Percentiles rank a stretch among this genome's conserved stretches.
phyloP scores from a whole-genome alignment of 805 yeast genomes.

The Starmerella asiatica region DNA sequence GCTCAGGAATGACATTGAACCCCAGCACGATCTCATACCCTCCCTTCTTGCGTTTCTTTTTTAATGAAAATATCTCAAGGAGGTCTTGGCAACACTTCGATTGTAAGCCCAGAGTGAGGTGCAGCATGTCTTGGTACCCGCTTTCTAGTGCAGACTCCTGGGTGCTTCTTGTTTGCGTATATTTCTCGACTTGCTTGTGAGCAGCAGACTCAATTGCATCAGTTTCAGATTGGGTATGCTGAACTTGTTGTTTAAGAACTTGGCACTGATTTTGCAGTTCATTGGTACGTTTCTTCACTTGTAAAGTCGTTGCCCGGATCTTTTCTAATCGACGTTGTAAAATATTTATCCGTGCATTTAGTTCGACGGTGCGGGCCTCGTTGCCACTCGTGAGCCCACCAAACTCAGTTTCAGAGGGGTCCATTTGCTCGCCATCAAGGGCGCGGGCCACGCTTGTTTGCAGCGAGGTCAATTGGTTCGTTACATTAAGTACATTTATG shows the following conservation, averaged over 20 bases:
- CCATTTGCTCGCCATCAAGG: slow-evolving; percentile 2
- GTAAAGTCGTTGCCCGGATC: slow-evolving; percentile 11
- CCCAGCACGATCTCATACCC: slow-evolving; percentile 25
- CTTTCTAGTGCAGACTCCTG: slow-evolving; percentile 14
- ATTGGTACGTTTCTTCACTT: slow-evolving; percentile 11
- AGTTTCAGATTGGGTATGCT: background rate
- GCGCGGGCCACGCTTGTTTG: slow-evolving; percentile 11
- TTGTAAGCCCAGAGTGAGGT: slow-evolving; percentile 18
- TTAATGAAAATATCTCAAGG: slow-evolving; percentile 18
- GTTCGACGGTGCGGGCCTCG: slow-evolving; percentile 14
- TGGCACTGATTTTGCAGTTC: slow-evolving; percentile 11
- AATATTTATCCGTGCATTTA: slow-evolving; percentile 14
- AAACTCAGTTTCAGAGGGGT: background rate
- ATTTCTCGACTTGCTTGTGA: background rate
- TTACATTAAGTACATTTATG: slow-evolving; percentile 20
- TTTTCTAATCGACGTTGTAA: slow-evolving; percentile 15
- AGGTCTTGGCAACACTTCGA: slow-evolving; percentile 18
- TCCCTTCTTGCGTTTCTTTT: slow-evolving; percentile 18
- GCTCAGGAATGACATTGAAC: slow-evolving; percentile 25
- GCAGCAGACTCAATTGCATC: background rate
- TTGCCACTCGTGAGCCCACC: slow-evolving; percentile 1
- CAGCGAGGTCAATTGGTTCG: slow-evolving; percentile 13
- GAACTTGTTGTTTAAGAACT: slow-evolving; percentile 1
- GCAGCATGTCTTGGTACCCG: slow-evolving; percentile 16
- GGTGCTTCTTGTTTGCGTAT: background rate